phyloP scores from a whole-genome alignment of 106 monocot genomes.

The Narthecium ossifragum region DNA sequence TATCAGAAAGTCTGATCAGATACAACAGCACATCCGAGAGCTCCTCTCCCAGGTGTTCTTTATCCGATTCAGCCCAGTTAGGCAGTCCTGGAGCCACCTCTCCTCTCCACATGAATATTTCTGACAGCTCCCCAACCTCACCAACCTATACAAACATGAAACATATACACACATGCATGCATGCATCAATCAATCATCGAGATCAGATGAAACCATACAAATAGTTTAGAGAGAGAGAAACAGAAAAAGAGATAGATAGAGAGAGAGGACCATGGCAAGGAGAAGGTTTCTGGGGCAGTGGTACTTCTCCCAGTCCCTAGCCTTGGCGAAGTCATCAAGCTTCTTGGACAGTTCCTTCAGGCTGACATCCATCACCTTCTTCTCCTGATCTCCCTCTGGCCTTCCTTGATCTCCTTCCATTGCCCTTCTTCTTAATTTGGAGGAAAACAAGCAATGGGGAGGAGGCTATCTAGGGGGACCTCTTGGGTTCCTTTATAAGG shows the following conservation, averaged over 20 bases:
- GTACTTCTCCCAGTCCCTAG: slow-evolving; percentile 27
- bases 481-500: too few species aligned
- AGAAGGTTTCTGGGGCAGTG: slow-evolving; percentile 31
- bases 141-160: slow-evolving; percentile 32
- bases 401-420: background rate
- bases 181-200: background rate
- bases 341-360: slow-evolving; percentile 18
- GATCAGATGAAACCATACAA: too few species aligned
- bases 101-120: slow-evolving; percentile 33
- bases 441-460: slow-evolving; percentile 16
- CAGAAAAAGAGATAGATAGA: background rate
- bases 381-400: background rate
- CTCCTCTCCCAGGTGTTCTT: slow-evolving; percentile 24
- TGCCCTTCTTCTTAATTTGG: background rate
- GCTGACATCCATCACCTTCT: slow-evolving; percentile 21
- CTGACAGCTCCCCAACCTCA: slow-evolving; percentile 35
- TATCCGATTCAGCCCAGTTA: slow-evolving; percentile 22
- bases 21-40: slow-evolving; percentile 34
- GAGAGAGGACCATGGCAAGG: slow-evolving; percentile 19
- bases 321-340: slow-evolving; percentile 24
- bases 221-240: too few species aligned
- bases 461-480: too few species aligned
- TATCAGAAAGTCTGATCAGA: slow-evolving; percentile 22
- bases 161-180: background rate
- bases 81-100: slow-evolving; percentile 25